Conservation (phyloP, 1,284 basidiomycete species). For the Trichosporon sp. region DNA sequence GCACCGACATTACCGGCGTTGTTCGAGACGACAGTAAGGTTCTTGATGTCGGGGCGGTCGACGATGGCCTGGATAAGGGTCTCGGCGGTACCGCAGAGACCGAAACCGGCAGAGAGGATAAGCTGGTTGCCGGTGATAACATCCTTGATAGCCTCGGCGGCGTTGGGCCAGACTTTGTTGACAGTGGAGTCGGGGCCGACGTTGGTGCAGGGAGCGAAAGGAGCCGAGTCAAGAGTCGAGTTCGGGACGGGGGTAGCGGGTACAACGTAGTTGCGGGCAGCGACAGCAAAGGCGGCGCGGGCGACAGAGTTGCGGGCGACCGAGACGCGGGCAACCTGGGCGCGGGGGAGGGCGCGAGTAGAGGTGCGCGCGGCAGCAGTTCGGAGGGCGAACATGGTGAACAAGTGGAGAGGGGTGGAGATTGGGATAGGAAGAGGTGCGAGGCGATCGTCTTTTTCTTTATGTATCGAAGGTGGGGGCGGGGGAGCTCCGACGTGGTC, state of each 20-base stretch:
- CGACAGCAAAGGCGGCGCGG: slow-evolving; percentile 5
- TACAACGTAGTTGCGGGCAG: slow-evolving; percentile 28
- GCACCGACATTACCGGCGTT: slow-evolving; percentile 77
- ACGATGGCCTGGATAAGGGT: slow-evolving; percentile 80
- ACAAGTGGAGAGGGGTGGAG: slow-evolving; percentile 12
- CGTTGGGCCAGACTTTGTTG: slow-evolving; percentile 73
- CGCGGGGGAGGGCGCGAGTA: slow-evolving; percentile 33
- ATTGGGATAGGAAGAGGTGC: background rate
- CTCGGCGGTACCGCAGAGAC: slow-evolving; percentile 62
- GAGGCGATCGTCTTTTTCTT: slow-evolving; percentile 12
- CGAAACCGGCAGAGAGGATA: slow-evolving; percentile 72
- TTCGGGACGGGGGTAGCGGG: slow-evolving; percentile 29
- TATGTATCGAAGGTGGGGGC: slow-evolving; percentile 22
- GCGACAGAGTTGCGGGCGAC: slow-evolving; percentile 24
- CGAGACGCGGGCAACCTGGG: slow-evolving; percentile 27
- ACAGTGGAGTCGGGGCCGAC: slow-evolving; percentile 39
- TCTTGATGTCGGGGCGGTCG: slow-evolving; percentile 68
- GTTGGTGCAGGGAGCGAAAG: slow-evolving; percentile 30
- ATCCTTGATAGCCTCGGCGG: slow-evolving; percentile 78
- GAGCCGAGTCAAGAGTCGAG: slow-evolving; percentile 30
- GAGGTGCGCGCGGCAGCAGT: slow-evolving; percentile 24
- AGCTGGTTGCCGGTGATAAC: slow-evolving; percentile 72
- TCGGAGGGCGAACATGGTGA: slow-evolving; percentile 31
- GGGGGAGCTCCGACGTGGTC: background rate
- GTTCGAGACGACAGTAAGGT: slow-evolving; percentile 84